Percentiles rank a stretch among this genome's conserved stretches.
Conservation (phyloP, 495 filamentous ascomycete genomes). For the Evernia prunastri region DNA sequence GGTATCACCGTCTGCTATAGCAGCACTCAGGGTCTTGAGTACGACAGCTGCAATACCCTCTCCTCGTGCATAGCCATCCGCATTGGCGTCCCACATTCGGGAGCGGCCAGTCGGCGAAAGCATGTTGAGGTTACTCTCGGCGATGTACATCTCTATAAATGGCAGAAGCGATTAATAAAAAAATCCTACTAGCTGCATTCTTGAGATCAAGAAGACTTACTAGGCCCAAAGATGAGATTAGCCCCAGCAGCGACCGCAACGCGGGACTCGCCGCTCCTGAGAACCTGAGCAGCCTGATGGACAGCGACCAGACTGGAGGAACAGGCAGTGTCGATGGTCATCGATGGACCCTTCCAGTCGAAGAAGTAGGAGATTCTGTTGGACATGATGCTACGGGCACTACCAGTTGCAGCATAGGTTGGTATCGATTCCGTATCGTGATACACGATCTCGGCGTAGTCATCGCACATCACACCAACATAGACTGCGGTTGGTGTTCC, state of each 20-base stretch:
- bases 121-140: conserved; percentile 31
- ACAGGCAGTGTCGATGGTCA: conserved; percentile 52
- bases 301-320: conserved; percentile 47
- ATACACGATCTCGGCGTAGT: conserved; percentile 41
- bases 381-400: conserved; percentile 40
- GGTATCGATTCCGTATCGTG: conserved; percentile 41
- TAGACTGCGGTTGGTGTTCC: conserved; percentile 48
- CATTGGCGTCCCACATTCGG: conserved; percentile 39
- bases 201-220: neutral
- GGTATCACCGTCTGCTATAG: conserved; percentile 35
- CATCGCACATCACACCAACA: conserved; percentile 44
- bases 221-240: conserved; percentile 22
- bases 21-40: conserved; percentile 35
- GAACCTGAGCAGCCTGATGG: conserved; percentile 44
- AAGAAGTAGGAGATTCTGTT: conserved; percentile 53
- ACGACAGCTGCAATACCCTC: conserved; percentile 40
- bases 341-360: conserved; percentile 45
- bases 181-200: neutral
- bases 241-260: conserved; percentile 28
- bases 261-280: conserved; percentile 42
- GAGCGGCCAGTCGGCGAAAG: conserved; percentile 32
- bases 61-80: conserved; percentile 44
- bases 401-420: conserved; percentile 48
- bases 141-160: conserved; percentile 36
- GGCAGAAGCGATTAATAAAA: conserved; percentile 25